Base-by-base conservation (phyloP, 805 yeast genomes). In the Dipodascus albidus region DNA sequence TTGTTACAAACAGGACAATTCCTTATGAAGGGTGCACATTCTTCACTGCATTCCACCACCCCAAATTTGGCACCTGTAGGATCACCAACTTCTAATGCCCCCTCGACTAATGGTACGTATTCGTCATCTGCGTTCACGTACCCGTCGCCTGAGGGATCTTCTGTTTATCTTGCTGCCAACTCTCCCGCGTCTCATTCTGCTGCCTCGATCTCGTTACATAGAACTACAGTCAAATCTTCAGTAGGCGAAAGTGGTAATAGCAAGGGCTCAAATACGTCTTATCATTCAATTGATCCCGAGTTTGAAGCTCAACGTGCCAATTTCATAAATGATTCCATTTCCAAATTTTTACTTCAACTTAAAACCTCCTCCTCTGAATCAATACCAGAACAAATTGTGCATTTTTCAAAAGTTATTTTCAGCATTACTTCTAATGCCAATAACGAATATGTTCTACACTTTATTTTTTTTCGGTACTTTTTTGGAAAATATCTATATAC, bases 1-100 rank as follows among this genome's bases (percentile, higher is more conserved):
- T 11, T 60, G 23, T 51, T 60, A 6, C 62, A 60, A 52, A 57
- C 57, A 2, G 64, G 64, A 2, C 50, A 55, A 8, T 60, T 60
- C 47, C 48, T 58, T 17, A 52, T 52, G 24, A 27, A 48, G 14
- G 42, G 42, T 33, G 48, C 57, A 3, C 22, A 50, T 11, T 20
- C 50, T 23, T 31, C 55, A 8, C 49, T 27, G 9, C 33, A 27
- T 27, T 27, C 33, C 33, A 27, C 33, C 33, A 27, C 33, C 33
- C 33, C 33, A 27, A 27, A 6, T 27, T 11, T 27, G 11, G 33
- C 11, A 6, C 33, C 33, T 6, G 11, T 11, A 27, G 33, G 33
- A 6, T 27, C 33, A 27, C 33, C 33, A 27, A 27, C 33, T 27
- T 27, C 33, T 6, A 47, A 38, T 17, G 8, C 4, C 19, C 8